phyloP scores from a whole-genome alignment of 2,329 filamentous ascomycete genomes.

The Trichoderma harzianum region DNA sequence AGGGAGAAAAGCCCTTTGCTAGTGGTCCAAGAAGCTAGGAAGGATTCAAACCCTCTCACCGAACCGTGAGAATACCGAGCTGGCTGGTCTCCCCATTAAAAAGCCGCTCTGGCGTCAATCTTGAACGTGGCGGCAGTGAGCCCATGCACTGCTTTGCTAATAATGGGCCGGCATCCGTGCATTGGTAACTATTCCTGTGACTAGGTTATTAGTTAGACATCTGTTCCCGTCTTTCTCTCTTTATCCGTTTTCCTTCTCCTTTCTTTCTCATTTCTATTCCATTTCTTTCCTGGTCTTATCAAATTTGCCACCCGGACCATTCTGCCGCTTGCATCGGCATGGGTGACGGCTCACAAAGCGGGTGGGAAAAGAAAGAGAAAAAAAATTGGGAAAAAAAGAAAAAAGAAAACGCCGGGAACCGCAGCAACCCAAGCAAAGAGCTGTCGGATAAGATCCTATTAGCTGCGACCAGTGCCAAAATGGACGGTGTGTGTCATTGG shows the following conservation, averaged over 20 bases:
- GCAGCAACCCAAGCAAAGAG: not conserved
- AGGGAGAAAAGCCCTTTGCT: not conserved
- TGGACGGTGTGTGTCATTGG: conserved; percentile 13
- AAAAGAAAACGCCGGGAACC: not conserved
- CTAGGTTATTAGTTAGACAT: not conserved
- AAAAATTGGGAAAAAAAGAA: not conserved
- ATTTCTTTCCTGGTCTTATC: not conserved
- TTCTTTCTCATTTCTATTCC: not conserved
- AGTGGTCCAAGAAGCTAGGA: not conserved
- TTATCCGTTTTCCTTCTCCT: not conserved
- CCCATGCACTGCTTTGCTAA: not conserved
- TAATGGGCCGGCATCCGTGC: conserved; percentile 1
- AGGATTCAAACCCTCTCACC: not conserved
- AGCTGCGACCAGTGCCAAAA: not conserved
- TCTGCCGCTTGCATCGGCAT: not conserved
- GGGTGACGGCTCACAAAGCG: not conserved
- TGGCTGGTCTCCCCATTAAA: not conserved
- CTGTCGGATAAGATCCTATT: conserved; percentile 10
- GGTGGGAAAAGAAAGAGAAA: not conserved
- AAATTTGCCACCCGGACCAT: conserved; percentile 9
- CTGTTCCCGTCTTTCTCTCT: not conserved
- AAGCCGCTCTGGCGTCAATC: conserved; percentile 7
- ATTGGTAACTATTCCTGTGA: not conserved
- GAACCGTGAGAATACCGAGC: not conserved
- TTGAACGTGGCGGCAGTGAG: not conserved